phyloP scores from a whole-genome alignment of 140 eudicot species.

The Oenanthe javanica region DNA sequence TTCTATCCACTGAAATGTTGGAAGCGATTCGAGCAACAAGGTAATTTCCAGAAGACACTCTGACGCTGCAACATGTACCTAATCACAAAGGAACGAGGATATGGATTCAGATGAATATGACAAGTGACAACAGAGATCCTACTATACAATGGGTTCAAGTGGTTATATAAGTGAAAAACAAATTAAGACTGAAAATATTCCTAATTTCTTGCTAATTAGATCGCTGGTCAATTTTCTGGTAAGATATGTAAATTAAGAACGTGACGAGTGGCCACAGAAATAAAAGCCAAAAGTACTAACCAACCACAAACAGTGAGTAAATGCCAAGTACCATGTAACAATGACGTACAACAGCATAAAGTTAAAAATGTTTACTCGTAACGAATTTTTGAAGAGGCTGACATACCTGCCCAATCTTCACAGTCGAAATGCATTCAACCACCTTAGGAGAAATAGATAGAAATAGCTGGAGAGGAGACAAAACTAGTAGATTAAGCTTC shows the following conservation, averaged over 20 bases:
- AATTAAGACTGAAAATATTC: background rate
- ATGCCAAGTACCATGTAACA: background rate
- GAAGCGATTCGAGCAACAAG: slow-evolving; percentile 29
- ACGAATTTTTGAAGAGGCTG: slow-evolving; percentile 6
- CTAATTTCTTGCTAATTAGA: background rate
- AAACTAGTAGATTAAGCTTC: slow-evolving; percentile 15
- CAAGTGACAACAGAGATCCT: background rate
- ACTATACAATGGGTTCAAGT: background rate
- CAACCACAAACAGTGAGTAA: background rate
- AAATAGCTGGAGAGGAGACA: slow-evolving; percentile 48
- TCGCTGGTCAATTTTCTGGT: background rate
- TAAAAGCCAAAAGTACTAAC: background rate
- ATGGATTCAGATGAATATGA: background rate
- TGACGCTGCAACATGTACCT: slow-evolving; percentile 88
- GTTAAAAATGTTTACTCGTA: background rate
- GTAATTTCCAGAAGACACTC: slow-evolving; percentile 75
- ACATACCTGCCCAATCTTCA: slow-evolving; percentile 81
- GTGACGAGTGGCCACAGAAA: background rate
- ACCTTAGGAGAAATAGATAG: slow-evolving; percentile 47
- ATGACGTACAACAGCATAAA: background rate
- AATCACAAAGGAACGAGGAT: background rate
- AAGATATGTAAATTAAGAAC: background rate
- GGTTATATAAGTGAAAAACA: background rate
- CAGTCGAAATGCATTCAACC: slow-evolving; percentile 54
- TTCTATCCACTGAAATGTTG: slow-evolving; percentile 25